Conservation (phyloP, 192 early-diverging fungal species). For the Coemansia umbellata region DNA sequence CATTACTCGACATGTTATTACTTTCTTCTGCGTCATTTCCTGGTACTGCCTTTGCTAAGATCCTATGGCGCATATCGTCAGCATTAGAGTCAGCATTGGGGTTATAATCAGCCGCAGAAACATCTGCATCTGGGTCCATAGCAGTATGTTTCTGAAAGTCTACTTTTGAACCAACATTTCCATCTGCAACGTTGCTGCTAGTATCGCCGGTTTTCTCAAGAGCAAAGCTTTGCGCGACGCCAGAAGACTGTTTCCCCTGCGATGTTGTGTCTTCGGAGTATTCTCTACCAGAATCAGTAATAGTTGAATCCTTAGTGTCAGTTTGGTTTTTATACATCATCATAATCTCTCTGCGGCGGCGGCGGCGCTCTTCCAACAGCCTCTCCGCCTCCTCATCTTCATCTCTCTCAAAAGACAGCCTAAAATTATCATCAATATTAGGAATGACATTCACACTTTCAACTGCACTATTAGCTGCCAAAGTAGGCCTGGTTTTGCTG, state of each 20-base stretch:
- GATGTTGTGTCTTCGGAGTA: conserved; percentile 4
- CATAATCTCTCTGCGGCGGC: conserved; percentile 71
- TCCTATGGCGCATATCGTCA: conserved; percentile 62
- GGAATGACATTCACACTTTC: background rate
- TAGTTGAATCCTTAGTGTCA: conserved; percentile 25
- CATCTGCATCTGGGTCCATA: conserved; percentile 8
- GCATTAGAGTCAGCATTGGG: conserved; percentile 68
- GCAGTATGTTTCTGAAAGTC: too few species aligned
- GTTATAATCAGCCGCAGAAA: conserved; percentile 76
- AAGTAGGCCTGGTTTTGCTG: background rate
- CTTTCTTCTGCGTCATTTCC: conserved; percentile 14
- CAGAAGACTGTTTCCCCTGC: background rate
- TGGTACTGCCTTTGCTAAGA: conserved; percentile 5
- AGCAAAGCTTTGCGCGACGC: conserved; percentile 5
- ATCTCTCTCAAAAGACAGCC: conserved; percentile 42
- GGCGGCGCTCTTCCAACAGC: conserved; percentile 81
- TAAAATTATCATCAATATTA: conserved; percentile 1
- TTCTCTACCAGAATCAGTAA: conserved; percentile 16
- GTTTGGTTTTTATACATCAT: conserved; percentile 59
- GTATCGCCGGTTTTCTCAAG: conserved; percentile 30
- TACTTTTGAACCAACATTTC: too few species aligned
- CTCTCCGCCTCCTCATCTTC: conserved; percentile 72
- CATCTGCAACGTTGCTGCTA: conserved; percentile 13
- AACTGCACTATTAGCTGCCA: background rate
- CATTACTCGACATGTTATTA: background rate